These are phyloP conservation scores for Zasmidium citrigriseum DNA, from an alignment of 2,329 filamentous ascomycete species.

Conservation along the genomic window DNA sequence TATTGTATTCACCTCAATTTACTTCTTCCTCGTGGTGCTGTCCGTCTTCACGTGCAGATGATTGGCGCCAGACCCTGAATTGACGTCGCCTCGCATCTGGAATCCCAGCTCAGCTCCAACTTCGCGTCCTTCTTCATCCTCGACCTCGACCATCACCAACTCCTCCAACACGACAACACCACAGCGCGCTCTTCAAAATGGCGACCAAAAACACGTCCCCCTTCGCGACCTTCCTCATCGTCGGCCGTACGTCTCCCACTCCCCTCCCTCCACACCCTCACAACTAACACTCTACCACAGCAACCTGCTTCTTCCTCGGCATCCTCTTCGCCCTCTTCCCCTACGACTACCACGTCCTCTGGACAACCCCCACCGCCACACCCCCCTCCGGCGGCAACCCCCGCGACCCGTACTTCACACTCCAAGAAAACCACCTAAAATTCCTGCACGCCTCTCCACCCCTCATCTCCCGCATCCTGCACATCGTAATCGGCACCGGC, in stretches of 20 bases:
- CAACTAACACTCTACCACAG: conserved; percentile 31
- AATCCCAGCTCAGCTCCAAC: conserved; percentile 1
- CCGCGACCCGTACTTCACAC: conserved; percentile 70
- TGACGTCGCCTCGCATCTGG: background rate
- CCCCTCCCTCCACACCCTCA: background rate
- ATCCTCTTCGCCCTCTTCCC: conserved; percentile 95
- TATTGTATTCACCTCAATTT: background rate
- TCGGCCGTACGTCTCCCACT: conserved; percentile 71
- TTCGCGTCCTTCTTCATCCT: background rate
- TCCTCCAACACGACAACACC: background rate
- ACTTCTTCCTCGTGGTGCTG: background rate
- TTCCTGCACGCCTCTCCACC: conserved; percentile 91
- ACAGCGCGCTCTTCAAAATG: conserved; percentile 25
- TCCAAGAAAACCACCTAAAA: conserved; percentile 84
- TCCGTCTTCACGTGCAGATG: background rate
- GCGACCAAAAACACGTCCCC: conserved; percentile 41
- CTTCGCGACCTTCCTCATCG: conserved; percentile 96
- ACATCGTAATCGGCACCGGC: conserved; percentile 87
- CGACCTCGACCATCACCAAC: background rate
- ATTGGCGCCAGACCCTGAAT: background rate
- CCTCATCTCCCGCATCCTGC: conserved; percentile 87
- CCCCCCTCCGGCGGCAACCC: conserved; percentile 34
- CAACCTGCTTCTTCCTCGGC: conserved; percentile 88
- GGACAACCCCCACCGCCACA: conserved; percentile 59
- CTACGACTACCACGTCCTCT: conserved; percentile 90